These are phyloP conservation scores for Amphichorda felina DNA, from an alignment of 2,329 filamentous ascomycete species.

Conservation along the genomic window DNA sequence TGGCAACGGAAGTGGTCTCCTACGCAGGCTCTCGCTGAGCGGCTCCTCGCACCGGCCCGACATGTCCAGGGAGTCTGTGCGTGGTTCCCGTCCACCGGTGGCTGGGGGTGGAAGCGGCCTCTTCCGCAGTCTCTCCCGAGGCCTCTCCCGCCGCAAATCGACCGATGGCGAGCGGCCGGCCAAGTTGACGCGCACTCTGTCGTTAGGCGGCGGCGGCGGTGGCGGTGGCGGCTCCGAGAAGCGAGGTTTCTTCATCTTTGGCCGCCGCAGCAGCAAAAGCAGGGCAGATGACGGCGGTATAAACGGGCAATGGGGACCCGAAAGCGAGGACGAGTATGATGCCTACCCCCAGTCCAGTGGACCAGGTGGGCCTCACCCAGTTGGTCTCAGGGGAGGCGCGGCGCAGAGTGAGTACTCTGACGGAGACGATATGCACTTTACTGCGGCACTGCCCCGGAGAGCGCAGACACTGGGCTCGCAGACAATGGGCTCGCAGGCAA, in stretches of 20 bases:
- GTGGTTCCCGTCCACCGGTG: conserved; percentile 34
- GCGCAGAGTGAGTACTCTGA: conserved; percentile 35
- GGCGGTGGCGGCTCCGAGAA: neutral
- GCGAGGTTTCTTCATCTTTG: conserved; percentile 26
- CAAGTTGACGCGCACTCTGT: conserved; percentile 45
- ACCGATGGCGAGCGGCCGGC: conserved; percentile 18
- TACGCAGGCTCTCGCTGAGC: conserved; percentile 32
- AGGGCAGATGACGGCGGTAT: conserved; percentile 38
- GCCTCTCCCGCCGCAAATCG: conserved; percentile 4
- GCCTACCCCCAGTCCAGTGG: conserved; percentile 11
- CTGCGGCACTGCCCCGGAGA: conserved; percentile 22
- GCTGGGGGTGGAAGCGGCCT: conserved; percentile 29
- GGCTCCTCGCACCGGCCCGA: conserved; percentile 25
- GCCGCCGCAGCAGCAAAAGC: conserved; percentile 25
- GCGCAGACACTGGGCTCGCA: conserved; percentile 16
- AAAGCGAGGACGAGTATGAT: conserved; percentile 23
- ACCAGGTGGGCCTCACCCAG: conserved; percentile 10
- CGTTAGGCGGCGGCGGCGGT: conserved; percentile 40
- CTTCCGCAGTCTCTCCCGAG: conserved; percentile 22
- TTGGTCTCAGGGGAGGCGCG: conserved; percentile 27
- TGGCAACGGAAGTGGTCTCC: conserved; percentile 22
- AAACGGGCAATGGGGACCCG: conserved; percentile 39
- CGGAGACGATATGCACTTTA: conserved; percentile 48
- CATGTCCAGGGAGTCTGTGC: conserved; percentile 20
- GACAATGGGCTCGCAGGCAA: conserved; percentile 13